phyloP scores from a whole-genome alignment of 148 eudicot species.

The Chenopodium suecicum region DNA sequence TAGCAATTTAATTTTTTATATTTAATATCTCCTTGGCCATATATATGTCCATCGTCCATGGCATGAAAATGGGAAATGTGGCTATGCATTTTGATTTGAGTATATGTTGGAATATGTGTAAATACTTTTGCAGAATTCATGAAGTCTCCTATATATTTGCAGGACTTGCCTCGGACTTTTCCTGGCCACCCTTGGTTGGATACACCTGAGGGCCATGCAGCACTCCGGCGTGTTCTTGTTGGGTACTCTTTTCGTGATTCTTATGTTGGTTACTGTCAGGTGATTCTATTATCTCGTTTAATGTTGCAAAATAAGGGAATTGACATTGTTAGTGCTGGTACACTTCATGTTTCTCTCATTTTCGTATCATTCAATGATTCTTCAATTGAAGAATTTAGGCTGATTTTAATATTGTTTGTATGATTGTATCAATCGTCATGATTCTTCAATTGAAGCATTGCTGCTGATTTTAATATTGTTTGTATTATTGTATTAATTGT shows the following conservation, averaged over 20 bases:
- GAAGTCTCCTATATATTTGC: slow-evolving; percentile 21
- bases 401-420: too few species aligned
- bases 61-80: neutral
- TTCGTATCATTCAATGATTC: too few species aligned
- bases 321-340: neutral
- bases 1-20: neutral
- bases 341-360: neutral
- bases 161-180: slow-evolving; percentile 95
- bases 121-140: neutral
- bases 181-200: slow-evolving; percentile 99
- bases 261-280: slow-evolving; percentile 99
- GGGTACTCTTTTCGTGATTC: slow-evolving; percentile 96
- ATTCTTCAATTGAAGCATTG: neutral
- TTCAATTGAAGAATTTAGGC: too few species aligned
- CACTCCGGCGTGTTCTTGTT: slow-evolving; percentile 94
- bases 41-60: neutral
- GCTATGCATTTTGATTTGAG: neutral
- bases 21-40: neutral
- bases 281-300: slow-evolving; percentile 18
- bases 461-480: neutral
- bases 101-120: neutral
- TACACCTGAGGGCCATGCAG: slow-evolving; percentile 86
- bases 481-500: slow-evolving; percentile 4
- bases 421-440: too few species aligned
- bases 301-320: neutral